These are phyloP conservation scores for Leishmania guyanensis DNA, from an alignment of 208 protist genomes.

Conservation along the genomic window DNA sequence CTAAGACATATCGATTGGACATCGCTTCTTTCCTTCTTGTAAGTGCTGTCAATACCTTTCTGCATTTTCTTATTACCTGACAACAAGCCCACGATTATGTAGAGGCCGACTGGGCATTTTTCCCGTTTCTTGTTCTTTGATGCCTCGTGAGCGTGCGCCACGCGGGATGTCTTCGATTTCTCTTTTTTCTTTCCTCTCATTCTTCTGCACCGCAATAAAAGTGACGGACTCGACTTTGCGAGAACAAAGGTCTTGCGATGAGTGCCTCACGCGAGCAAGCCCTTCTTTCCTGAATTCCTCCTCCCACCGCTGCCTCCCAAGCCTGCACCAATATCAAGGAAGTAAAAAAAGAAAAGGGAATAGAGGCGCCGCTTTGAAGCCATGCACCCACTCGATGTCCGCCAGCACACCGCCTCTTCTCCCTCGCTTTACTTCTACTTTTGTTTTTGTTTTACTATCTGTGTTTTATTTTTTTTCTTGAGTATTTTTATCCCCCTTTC, in stretches of 20 bases:
- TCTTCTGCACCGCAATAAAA: background rate
- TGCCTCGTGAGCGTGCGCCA: background rate
- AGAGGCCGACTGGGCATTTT: background rate
- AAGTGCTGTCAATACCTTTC: background rate
- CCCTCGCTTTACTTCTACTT: background rate
- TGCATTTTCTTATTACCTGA: background rate
- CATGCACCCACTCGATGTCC: background rate
- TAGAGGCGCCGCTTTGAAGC: background rate
- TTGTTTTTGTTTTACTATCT: background rate
- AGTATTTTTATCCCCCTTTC: background rate
- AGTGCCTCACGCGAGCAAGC: slow-evolving; percentile 1
- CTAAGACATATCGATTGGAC: background rate
- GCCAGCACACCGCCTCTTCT: background rate
- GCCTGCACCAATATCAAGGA: background rate
- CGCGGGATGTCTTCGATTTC: background rate
- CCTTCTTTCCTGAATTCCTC: background rate
- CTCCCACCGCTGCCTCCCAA: background rate
- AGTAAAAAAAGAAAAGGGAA: background rate
- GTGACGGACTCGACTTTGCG: background rate
- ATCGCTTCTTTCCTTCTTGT: background rate
- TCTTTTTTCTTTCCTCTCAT: background rate
- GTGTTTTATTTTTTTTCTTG: background rate
- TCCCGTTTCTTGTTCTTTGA: background rate
- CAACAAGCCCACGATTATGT: background rate
- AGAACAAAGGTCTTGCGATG: slow-evolving; percentile 11